These are phyloP conservation scores for Entomortierella chlamydospora DNA, from an alignment of 192 early-diverging fungal species.

Conservation along the genomic window DNA sequence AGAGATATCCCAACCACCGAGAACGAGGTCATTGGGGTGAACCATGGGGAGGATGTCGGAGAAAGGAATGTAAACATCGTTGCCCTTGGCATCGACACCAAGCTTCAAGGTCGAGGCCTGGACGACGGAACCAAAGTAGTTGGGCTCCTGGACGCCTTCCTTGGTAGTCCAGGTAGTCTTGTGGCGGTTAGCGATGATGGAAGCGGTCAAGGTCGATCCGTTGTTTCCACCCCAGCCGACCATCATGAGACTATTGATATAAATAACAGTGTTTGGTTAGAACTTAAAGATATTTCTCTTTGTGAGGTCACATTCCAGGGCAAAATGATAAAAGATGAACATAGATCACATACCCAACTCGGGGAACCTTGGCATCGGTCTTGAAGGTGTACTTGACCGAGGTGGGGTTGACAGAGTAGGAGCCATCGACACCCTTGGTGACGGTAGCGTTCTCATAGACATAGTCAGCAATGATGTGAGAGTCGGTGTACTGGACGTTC, in stretches of 20 bases:
- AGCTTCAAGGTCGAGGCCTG: slow-evolving; percentile 97
- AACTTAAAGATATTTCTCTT: not conserved
- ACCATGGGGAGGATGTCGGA: slow-evolving; percentile 95
- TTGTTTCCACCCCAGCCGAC: slow-evolving; percentile 99
- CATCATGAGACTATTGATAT: slow-evolving; percentile 86
- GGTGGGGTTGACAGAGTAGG: slow-evolving; percentile 83
- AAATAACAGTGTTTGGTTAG: not conserved
- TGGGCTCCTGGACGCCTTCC: slow-evolving; percentile 89
- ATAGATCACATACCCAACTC: slow-evolving; percentile 73
- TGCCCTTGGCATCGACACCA: slow-evolving; percentile 83
- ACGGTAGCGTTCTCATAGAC: slow-evolving; percentile 91
- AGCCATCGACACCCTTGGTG: slow-evolving; percentile 71
- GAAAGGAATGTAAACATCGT: slow-evolving; percentile 96
- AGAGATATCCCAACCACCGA: slow-evolving; percentile 99
- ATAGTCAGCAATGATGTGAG: slow-evolving; percentile 87
- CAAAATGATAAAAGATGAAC: slow-evolving; percentile 10
- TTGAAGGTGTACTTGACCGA: slow-evolving; percentile 92
- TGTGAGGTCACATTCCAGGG: slow-evolving; percentile 30
- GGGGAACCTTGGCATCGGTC: slow-evolving; percentile 84
- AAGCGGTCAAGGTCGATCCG: slow-evolving; percentile 96
- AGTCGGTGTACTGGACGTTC: slow-evolving; percentile 88
- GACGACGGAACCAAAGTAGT: slow-evolving; percentile 98
- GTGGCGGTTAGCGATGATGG: slow-evolving; percentile 93
- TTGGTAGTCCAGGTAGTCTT: slow-evolving; percentile 94
- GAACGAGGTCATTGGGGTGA: slow-evolving; percentile 95